Base-by-base conservation (phyloP, 257 asterid genomes). In the Solanum pinnatisectum region DNA sequence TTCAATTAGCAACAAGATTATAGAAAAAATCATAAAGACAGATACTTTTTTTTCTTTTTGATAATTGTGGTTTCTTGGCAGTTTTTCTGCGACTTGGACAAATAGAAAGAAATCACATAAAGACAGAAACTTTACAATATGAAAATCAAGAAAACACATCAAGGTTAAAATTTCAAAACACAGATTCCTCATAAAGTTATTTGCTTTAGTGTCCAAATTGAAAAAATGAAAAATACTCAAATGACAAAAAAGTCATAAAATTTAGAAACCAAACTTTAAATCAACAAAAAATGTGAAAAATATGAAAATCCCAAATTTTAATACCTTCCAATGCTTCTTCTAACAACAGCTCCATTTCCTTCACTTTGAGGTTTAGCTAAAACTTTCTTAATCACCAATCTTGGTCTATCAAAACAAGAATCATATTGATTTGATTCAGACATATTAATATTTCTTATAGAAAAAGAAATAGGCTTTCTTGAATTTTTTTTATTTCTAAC, bases 291-390 rank as follows among this genome's bases (percentile, higher is more conserved):
- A 49, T 25, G 27, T 20, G 27, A 27, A 14, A 87, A 39, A 40
- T 5, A 25, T 25, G 11, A n/a, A 20, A 13, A 79, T 42, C 14
- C 2, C 37, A 79, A 44, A 16, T 44, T 79, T 18, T 1, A 44
- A 15, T 79, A 96, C 99, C 98, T 92, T 60, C 99, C 99, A 91
- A 97, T 97, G 92, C 96, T 95, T 91, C 98, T 94, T 86, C 98
- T 94, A 2, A 94, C 98, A 86, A 93, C 91, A 11, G 98, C 98
- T 60, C 99, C 98, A 46, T 88, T 89, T 11, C 98, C 98, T 89
- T 96, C 98, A 23, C 94, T 87, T 90, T 97, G 98, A 32, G 94
- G 83, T 89, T 90, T 93, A 88, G 98, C 94, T 92, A 94, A 79
- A 5, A 97, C 83, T 90, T 92, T 93, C 91, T 92, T 95, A 52